Base-by-base conservation (phyloP, 2,329 filamentous ascomycete genomes). In the Calonectria henricotiae region DNA sequence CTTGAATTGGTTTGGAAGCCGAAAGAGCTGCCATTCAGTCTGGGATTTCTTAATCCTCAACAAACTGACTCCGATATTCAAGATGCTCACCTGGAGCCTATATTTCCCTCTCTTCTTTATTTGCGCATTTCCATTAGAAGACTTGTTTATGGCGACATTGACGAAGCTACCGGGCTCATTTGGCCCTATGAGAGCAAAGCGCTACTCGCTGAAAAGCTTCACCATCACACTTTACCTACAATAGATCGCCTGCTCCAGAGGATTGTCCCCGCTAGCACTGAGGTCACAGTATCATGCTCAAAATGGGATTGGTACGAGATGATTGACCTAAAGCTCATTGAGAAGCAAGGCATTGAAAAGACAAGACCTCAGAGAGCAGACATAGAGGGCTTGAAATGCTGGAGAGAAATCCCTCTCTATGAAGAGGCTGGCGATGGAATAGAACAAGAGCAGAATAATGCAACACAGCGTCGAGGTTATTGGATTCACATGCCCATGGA, bases 301-400 rank as follows among this genome's bases (percentile, higher is more conserved):
- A 71, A 71, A 37, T 74, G 72, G 72, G 70, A 71, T 15, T 73
- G 70, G 68, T 74, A 73, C 27, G 66, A 71, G 37, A 25, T 64
- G 17, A 71, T 73, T 32, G 72, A 74, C 13, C 4, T 73, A 7
- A 39, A 58, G 20, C 71, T 74, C 8, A 25, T 73, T 12, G 66
- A 74, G 58, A 54, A 68, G 30, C 70, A 73, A 64, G 70, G 70
- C 0, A 37, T 58, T 20, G 67, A 71, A 23, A 62, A 63, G 39
- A 73, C 72, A 15, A 70, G 39, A 17, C 65, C 68, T 11, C 68
- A 73, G 17, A 43, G 67, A 43, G 68, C 72, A 2, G 70, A 74
- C 25, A 68, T 74, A 15, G 68, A 70, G 17, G 72, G 72, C 12
- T 39, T 74, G 37, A 69, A 60, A n/a, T 74, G 72, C 32, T 74